Conservation (phyloP, 1,284 basidiomycete genomes). For the Coriolopsis trogii region DNA sequence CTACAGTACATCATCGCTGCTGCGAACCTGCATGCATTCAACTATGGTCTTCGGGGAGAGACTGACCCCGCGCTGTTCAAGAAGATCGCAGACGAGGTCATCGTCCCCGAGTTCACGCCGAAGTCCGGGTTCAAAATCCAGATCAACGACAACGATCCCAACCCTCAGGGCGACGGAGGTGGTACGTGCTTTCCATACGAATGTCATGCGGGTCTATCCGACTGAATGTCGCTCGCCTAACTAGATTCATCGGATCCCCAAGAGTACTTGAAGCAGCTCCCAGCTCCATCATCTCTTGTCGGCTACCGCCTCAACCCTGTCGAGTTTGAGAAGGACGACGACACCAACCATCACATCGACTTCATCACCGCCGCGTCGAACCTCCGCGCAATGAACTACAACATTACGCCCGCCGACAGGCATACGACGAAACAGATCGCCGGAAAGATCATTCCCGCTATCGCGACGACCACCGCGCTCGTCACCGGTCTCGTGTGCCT, state of each 20-base stretch:
- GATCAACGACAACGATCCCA: constrained; percentile 92
- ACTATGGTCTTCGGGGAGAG: constrained; percentile 96
- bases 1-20: constrained; percentile 91
- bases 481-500: constrained; percentile 95
- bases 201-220: no score
- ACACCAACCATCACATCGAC: constrained; percentile 98
- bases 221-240: no score
- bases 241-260: no score
- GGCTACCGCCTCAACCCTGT: constrained; percentile 95
- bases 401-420: constrained; percentile 85
- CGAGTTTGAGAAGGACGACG: constrained; percentile 99
- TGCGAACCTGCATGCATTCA: constrained; percentile 97
- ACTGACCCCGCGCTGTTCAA: constrained; percentile 81
- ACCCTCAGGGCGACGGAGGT: constrained; percentile 54
- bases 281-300: constrained; percentile 87
- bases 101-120: constrained; percentile 93
- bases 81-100: constrained; percentile 84
- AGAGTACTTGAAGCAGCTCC: constrained; percentile 72
- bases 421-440: constrained; percentile 99
- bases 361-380: constrained; percentile 99
- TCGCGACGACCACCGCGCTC: constrained; percentile 96
- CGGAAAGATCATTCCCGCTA: constrained; percentile 99
- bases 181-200: constrained; percentile 11
- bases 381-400: constrained; percentile 95
- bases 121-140: constrained; percentile 94